These are phyloP conservation scores for Boletus insuetus DNA, from an alignment of 768 basidiomycete genomes.

Conservation along the genomic window DNA sequence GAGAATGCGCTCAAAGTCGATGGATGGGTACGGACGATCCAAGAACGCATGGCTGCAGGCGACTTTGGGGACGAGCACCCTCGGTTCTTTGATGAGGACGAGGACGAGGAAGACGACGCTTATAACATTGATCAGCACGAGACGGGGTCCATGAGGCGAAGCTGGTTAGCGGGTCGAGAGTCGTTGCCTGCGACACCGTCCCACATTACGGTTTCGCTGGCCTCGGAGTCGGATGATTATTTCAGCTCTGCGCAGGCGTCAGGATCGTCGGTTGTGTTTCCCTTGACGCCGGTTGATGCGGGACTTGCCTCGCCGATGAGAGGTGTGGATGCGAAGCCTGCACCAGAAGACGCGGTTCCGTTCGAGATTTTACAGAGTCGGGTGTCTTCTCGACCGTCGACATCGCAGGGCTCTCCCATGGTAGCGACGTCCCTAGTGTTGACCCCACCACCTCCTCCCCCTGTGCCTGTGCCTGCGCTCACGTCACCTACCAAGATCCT, in stretches of 20 bases:
- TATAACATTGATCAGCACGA: constrained; percentile 32
- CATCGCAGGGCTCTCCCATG: constrained; percentile 30
- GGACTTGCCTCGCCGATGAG: constrained; percentile 29
- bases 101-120: constrained; percentile 35
- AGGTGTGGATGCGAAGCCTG: constrained; percentile 45
- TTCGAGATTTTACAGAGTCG: constrained; percentile 64
- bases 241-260: constrained; percentile 16
- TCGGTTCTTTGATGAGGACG: constrained; percentile 50
- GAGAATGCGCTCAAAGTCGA: constrained; percentile 78
- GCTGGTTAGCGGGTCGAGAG: constrained; percentile 1
- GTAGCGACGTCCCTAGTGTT: constrained; percentile 13
- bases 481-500: constrained; percentile 36
- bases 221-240: constrained; percentile 24
- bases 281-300: constrained; percentile 15
- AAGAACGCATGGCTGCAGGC: constrained; percentile 60
- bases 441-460: background rate
- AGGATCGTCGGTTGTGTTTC: constrained; percentile 15
- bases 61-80: constrained; percentile 63
- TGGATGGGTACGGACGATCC: constrained; percentile 75
- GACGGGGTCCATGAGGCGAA: constrained; percentile 24
- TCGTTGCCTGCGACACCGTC: constrained; percentile 20
- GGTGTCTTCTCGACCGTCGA: constrained; percentile 39
- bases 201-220: constrained; percentile 18
- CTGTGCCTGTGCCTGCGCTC: constrained; percentile 10
- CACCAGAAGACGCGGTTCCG: constrained; percentile 61